Base-by-base conservation (phyloP, 495 filamentous ascomycete species). In the Hypoxylon intermedium region DNA sequence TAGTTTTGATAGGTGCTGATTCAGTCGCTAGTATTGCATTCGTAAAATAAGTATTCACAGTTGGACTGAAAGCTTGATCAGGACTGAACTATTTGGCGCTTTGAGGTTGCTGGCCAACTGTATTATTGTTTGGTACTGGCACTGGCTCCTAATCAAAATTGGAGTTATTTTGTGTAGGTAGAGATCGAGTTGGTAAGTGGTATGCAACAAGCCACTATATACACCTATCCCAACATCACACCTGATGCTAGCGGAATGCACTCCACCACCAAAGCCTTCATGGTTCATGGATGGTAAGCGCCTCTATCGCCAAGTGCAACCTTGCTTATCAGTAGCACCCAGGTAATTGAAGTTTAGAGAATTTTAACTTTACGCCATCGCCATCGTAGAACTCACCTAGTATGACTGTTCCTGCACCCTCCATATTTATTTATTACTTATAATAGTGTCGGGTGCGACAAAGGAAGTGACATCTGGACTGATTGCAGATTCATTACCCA, bases 1-100 rank as follows among this genome's bases (percentile, higher is more conserved):
- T 97, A 37, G 50, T 38, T 31, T n/a, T 13, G 4, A 26, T 26
- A 26, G 24, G 24, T 4, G 24, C 50, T 37, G 26, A 37, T n/a
- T n/a, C n/a, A n/a, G n/a, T n/a, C n/a, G n/a, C n/a, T n/a, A n/a
- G n/a, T n/a, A n/a, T n/a, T n/a, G n/a, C n/a, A n/a, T n/a, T n/a
- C n/a, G n/a, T n/a, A n/a, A n/a, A n/a, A n/a, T n/a, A n/a, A n/a
- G n/a, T n/a, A n/a, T n/a, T n/a, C n/a, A n/a, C n/a, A n/a, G n/a
- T n/a, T n/a, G n/a, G n/a, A n/a, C n/a, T n/a, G n/a, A n/a, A n/a
- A n/a, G n/a, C n/a, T n/a, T n/a, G n/a, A n/a, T n/a, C n/a, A n/a
- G n/a, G n/a, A n/a, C n/a, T n/a, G n/a, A n/a, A n/a, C n/a, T n/a
- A n/a, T n/a, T n/a, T n/a, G n/a, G n/a, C n/a, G n/a, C n/a, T n/a